Evolutionary conservation across 768 basidiomycete species (phyloP), one percentile per base, ranked within the genome.

Genomic region (Myochromella boudieri): DNA sequence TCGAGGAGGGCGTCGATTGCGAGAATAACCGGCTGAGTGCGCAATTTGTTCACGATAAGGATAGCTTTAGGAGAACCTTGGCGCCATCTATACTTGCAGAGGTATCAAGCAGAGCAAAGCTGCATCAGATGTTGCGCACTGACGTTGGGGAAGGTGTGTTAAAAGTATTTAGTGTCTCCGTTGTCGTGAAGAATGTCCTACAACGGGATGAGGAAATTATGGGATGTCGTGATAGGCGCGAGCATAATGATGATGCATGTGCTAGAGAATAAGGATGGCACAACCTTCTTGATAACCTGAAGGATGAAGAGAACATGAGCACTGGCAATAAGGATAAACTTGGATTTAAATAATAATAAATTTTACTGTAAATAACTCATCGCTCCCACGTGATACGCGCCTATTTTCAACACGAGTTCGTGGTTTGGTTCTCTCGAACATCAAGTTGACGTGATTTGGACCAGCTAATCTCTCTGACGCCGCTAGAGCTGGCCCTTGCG

Each of bases 41-140:
- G 79, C 25, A 87, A 70, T 64, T 91, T 91, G 69, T 91, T 91
- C 11, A 91, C 86, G 52, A 91, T 78, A 42, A 91, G 76, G 32
- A 89, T 82, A 34, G 79, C 72, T 59, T 80, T 80, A 33, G 80
- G 84, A n/a, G n/a, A n/a, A 20, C 78, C 72, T 40, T 66, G 59
- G 15, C 63, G 52, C 61, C 59, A 59, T 59, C 75, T 76, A 59
- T 69, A 58, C 67, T 69, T 67, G 51, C 52, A 52, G 55, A 32
- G 57, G 51, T 37, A 58, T 69, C 54, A 70, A 63, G 24, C 22
- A 40, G 22, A 29, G 45, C 42, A 20, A 44, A 15, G 33, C 25
- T 33, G 32, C 29, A 42, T 38, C 26, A 27, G 40, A 34, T 20
- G 25, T 37, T n/a, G 28, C 26, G 11, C 25, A 55, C 58, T 51